Evolutionary conservation across 1,139 yeast genomes (phyloP).

Genomic region (Lodderomyces orthopsilosis): DNA sequence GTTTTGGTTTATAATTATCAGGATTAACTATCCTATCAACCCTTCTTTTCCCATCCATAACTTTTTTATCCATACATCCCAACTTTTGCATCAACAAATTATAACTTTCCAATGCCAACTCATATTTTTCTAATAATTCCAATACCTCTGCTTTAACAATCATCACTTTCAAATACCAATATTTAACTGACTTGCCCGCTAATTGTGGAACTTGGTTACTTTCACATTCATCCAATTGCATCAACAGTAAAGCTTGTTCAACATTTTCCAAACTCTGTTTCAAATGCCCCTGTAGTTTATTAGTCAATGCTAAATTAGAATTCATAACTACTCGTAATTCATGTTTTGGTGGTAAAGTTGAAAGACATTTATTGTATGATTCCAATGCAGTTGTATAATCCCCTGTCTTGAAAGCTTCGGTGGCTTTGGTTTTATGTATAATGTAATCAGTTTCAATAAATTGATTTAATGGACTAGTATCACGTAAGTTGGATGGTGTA

Average conservation of each 20-base stretch:
- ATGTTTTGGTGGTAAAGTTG: slow-evolving; percentile 63
- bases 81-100: slow-evolving; percentile 54
- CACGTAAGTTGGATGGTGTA: slow-evolving; percentile 11
- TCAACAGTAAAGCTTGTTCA: slow-evolving; percentile 54
- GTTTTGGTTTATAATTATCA: slow-evolving; percentile 17
- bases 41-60: slow-evolving; percentile 81
- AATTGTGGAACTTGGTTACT: slow-evolving; percentile 13
- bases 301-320: slow-evolving; percentile 75
- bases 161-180: slow-evolving; percentile 71
- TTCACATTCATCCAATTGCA: slow-evolving; percentile 35
- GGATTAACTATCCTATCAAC: slow-evolving; percentile 68
- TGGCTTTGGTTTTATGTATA: slow-evolving; percentile 59
- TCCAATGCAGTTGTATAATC: slow-evolving; percentile 69
- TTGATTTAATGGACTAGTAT: slow-evolving; percentile 29
- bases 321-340: slow-evolving; percentile 63
- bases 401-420: slow-evolving; percentile 70
- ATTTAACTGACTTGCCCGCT: slow-evolving; percentile 57
- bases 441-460: slow-evolving; percentile 51
- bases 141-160: slow-evolving; percentile 77
- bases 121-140: slow-evolving; percentile 72
- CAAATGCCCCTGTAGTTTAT: slow-evolving; percentile 71
- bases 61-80: slow-evolving; percentile 62
- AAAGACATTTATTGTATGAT: slow-evolving; percentile 60
- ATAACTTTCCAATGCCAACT: slow-evolving; percentile 62
- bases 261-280: slow-evolving; percentile 57